Conservation (phyloP, 2,329 filamentous ascomycete genomes). For the Colletotrichum camelliae region DNA sequence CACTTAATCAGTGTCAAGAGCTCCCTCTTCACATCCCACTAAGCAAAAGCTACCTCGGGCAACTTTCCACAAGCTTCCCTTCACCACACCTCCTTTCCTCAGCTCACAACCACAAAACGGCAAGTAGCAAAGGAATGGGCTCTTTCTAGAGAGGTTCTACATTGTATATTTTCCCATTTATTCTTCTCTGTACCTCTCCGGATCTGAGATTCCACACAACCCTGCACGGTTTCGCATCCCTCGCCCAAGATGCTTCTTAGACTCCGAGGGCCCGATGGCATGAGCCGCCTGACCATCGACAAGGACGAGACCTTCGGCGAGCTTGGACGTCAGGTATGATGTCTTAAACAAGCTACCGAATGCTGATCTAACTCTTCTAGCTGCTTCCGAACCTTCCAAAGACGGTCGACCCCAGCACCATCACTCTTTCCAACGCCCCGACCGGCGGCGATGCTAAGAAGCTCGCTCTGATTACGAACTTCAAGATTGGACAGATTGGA, state of each 20-base stretch:
- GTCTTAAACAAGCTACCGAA: not conserved
- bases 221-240: not conserved
- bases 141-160: not conserved
- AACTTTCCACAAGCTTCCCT: not conserved
- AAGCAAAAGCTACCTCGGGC: conserved; percentile 2
- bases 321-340: conserved; percentile 57
- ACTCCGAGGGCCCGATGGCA: conserved; percentile 91
- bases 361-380: conserved; percentile 38
- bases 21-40: conserved; percentile 11
- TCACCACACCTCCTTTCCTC: not conserved
- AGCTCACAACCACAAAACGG: not conserved
- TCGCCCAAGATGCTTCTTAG: conserved; percentile 74
- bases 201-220: not conserved
- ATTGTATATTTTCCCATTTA: not conserved
- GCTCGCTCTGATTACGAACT: conserved; percentile 61
- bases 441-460: conserved; percentile 62
- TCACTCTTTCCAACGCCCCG: conserved; percentile 68
- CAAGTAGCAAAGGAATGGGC: not conserved
- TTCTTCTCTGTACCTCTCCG: not conserved
- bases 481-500: conserved; percentile 63
- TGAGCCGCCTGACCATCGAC: conserved; percentile 83
- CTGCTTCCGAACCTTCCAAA: conserved; percentile 63
- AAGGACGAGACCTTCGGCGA: conserved; percentile 74
- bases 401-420: conserved; percentile 64
- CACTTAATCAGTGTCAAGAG: conserved; percentile 1